A percentile compares a stretch with the other conserved stretches of the same genome.
Conservation (phyloP, 78 protist species). For the Chrysochromulina parva region DNA sequence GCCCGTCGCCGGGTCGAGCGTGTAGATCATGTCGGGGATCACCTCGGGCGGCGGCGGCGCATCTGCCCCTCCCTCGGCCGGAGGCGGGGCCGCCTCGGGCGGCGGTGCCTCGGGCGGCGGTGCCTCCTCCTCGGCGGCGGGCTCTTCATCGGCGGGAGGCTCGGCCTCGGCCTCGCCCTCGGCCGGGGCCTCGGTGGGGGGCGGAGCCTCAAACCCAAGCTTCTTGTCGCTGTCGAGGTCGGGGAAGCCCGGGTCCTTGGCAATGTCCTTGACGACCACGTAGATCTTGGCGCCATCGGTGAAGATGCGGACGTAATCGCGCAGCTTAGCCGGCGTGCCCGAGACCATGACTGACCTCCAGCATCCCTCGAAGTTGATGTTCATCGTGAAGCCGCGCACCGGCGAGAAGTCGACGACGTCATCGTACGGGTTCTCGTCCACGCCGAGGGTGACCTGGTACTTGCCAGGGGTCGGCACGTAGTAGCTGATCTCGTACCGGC, state of each 20-base stretch:
- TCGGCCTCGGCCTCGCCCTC: neutral
- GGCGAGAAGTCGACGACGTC: neutral
- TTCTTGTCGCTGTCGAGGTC: too few relatives aligned
- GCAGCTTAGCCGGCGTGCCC: neutral
- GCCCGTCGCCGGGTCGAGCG: neutral
- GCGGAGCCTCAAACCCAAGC: neutral
- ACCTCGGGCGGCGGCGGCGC: neutral
- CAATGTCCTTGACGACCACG: neutral
- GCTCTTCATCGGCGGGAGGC: neutral
- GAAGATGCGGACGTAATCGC: neutral
- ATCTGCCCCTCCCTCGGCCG: neutral
- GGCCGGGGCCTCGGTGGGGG: neutral
- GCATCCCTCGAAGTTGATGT: neutral
- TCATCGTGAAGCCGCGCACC: neutral
- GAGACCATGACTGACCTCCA: neutral
- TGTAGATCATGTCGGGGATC: neutral
- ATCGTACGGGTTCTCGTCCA: constrained; percentile 8
- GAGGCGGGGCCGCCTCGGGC: neutral
- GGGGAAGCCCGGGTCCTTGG: too few relatives aligned
- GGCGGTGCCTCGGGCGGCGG: too few relatives aligned
- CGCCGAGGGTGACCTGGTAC: neutral
- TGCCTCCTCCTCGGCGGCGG: neutral
- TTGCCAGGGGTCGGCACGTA: neutral
- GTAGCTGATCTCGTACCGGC: neutral
- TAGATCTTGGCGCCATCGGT: neutral